Evolutionary conservation across 2,329 filamentous ascomycete species (phyloP), one percentile per base, ranked within the genome.

Genomic region (Chaetomium olivaceum): DNA sequence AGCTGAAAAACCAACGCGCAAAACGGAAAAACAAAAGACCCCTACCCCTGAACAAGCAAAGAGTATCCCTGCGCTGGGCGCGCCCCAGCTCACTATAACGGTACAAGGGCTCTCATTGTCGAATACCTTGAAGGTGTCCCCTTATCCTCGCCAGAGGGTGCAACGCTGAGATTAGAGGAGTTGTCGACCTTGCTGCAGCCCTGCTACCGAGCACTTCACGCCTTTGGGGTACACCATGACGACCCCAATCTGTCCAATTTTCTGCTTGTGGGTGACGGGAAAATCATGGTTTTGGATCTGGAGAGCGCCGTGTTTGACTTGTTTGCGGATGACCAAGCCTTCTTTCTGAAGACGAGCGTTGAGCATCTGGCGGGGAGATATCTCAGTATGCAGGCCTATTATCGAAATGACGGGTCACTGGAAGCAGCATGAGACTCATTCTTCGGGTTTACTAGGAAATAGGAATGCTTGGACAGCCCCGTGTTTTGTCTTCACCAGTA

Each of bases 331-430:
- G 39, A 65, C 12, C 8, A 31, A 46, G 55, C 12, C 7, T 54
- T 21, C 27, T 67, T 65, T 51, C 25, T 65, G 39, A 58, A 23
- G 51, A 54, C 60, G 12, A 48, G n/a, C 50, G 55, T 67, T 51
- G 11, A 25, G 39, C 11, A 59, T n/a, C 31, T 68, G 52, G 66
- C 61, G 8, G 21, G 7, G 2, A 39, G 46, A 6, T 65, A 65
- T 23, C 31, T 27, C 2, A n/a, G 19, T 16, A 36, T 60, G 36
- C 66, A 63, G 56, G 62, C 27, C 0, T 63, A 58, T 55, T 60
- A 61, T 39, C 56, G 50, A 8, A 43, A 43, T 27, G 50, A 65
- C 1, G 66, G 66, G 1, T 61, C 19, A 25, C 21, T 65, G 43
- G 55, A 65, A 46, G 66, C 59, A 27, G 66, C 66, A 23, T 56